Evolutionary conservation across 371 early-diverging fungal genomes (phyloP).

Genomic region (Syncephalastrum monosporum): DNA sequence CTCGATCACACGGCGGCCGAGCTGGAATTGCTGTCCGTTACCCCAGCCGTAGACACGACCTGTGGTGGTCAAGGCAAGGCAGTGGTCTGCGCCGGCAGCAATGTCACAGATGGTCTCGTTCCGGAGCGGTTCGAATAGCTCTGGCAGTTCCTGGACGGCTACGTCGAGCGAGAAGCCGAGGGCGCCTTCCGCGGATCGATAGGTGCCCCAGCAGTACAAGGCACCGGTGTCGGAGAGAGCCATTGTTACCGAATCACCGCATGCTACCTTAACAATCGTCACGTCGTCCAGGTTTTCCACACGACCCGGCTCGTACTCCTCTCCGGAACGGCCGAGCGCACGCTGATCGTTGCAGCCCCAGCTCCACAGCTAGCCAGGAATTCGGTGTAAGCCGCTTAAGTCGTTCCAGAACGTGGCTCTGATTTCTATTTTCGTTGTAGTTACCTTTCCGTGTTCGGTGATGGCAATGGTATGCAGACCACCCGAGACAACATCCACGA

Average conservation of each 20-base stretch:
- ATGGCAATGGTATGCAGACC: constrained; percentile 89
- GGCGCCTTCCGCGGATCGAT: constrained; percentile 63
- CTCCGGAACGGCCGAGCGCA: constrained; percentile 90
- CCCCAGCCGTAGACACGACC: constrained; percentile 93
- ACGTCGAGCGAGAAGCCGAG: constrained; percentile 69
- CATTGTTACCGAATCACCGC: constrained; percentile 92
- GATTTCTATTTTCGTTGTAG: background rate
- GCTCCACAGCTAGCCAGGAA: constrained; percentile 60
- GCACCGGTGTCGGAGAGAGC: constrained; percentile 84
- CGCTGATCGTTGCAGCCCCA: constrained; percentile 99
- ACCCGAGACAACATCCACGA: constrained; percentile 85
- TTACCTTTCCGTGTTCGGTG: constrained; percentile 71
- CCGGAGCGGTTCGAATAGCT: constrained; percentile 43
- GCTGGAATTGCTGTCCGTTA: constrained; percentile 90
- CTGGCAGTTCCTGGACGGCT: constrained; percentile 65
- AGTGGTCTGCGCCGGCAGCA: constrained; percentile 90
- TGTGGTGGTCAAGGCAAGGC: constrained; percentile 74
- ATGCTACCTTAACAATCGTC: constrained; percentile 81
- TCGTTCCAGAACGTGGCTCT: no score
- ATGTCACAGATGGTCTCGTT: constrained; percentile 69
- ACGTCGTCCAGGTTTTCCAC: constrained; percentile 72
- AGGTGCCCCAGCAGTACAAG: constrained; percentile 97
- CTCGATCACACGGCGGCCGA: constrained; percentile 81
- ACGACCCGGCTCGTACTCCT: constrained; percentile 68
- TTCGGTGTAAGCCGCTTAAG: no score